Percentiles rank a stretch among this genome's conserved stretches.
phyloP scores from a whole-genome alignment of 352 stramenopile genomes.

The Phytophthora agathidicida region DNA sequence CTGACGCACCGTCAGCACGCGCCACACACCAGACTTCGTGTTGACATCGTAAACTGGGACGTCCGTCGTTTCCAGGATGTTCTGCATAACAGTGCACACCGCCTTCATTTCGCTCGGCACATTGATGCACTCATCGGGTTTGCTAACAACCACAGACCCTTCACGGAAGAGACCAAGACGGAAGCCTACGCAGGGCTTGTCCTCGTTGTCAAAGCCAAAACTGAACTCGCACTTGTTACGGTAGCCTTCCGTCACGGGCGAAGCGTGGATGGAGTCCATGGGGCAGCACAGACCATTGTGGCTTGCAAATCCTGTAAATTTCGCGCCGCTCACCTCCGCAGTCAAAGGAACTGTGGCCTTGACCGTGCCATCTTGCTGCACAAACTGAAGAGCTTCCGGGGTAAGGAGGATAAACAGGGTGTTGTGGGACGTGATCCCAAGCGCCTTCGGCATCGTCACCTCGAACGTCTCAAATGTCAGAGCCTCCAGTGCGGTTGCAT shows the following conservation, averaged over 20 bases:
- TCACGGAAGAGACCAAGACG: conserved; percentile 85
- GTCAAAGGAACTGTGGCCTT: conserved; percentile 43
- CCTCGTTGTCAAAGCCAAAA: conserved; percentile 85
- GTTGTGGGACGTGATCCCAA: conserved; percentile 82
- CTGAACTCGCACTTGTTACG: conserved; percentile 99
- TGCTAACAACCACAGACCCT: conserved; percentile 71
- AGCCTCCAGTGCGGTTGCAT: conserved; percentile 50
- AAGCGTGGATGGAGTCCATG: conserved; percentile 89
- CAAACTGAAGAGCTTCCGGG: conserved; percentile 47
- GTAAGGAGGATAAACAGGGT: conserved; percentile 73
- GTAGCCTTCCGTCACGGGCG: conserved; percentile 88
- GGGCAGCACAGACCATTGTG: conserved; percentile 86
- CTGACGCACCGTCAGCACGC: conserved; percentile 73
- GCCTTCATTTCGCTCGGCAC: conserved; percentile 85
- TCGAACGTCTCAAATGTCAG: conserved; percentile 53
- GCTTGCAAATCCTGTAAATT: conserved; percentile 71
- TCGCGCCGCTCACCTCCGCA: conserved; percentile 9
- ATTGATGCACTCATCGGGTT: conserved; percentile 76
- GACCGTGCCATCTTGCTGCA: conserved; percentile 37
- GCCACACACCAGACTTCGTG: conserved; percentile 76
- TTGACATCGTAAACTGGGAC: conserved; percentile 80
- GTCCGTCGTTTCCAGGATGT: conserved; percentile 54
- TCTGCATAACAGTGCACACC: conserved; percentile 72
- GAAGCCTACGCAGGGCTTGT: conserved; percentile 88
- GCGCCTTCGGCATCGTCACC: conserved; percentile 25